Evolutionary conservation across 2,329 filamentous ascomycete genomes (phyloP), one percentile per base, ranked within the genome.

Genomic region (Scytalidium sp.): DNA sequence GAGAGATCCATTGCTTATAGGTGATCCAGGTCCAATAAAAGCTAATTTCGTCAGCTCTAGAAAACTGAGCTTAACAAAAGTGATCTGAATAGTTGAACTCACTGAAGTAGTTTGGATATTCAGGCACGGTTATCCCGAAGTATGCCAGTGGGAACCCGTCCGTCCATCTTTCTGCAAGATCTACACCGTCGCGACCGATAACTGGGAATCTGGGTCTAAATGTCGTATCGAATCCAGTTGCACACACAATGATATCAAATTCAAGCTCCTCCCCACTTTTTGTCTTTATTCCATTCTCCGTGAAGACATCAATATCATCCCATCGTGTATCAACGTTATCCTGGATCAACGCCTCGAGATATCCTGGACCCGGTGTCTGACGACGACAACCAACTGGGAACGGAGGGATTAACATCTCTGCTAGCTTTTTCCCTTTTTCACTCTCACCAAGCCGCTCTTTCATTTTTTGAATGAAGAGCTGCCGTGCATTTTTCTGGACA

Each of bases 331-430:
- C 57, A 2, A 80, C 74, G 27, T 75, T 71, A 1, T 66, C 61
- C n/a, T 67, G 67, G 52, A 78, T 71, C 46, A 75, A 69, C 2
- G 70, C 66, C 51, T 81, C 77, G 42, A 67, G 63, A 50, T 67
- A 68, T 27, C 63, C 61, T 2, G 66, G 62, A 2, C 69, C 69
- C 1, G 70, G 70, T 1, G 68, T 65, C 44, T 69, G 63, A 1
- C 67, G 67, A 42, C 60, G 66, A 60, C 60, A 70, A 17, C 74
- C 74, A 4, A 69, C 68, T 3, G 67, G 63, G 65, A 70, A 76
- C 32, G 57, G 58, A 15, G 68, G 69, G 42, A 70, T 47, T 27
- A 58, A 50, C 70, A 70, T 43, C 73, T 61, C 54, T 67, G 59
- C 49, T 5, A 72, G 65, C 50, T 70, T 58, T 47, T 64, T 51